Evolutionary conservation across 2,329 filamentous ascomycete species (phyloP), one percentile per base, ranked within the genome.

Genomic region (Thelonectria blattea): DNA sequence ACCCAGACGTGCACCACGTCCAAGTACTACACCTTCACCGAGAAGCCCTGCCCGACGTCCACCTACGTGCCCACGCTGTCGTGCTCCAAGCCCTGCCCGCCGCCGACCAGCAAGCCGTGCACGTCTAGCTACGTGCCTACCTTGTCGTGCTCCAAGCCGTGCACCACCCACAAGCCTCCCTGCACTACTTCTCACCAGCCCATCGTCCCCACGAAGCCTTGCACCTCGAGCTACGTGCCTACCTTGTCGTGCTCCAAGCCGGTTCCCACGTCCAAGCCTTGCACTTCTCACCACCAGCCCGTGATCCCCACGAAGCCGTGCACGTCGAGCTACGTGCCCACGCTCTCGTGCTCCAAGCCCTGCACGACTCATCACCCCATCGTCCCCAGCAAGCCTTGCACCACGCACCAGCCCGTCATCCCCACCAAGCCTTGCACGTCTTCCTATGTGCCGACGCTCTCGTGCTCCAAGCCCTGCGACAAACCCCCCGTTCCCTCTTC

Each of bases 381-480:
- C n/a, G 7, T 24, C 22, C 22, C 47, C n/a, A 49, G 24, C 30
- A 50, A 37, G 37, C 37, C 37, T 14, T 52, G 50, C 39, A 30
- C 27, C 5, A 4, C 50, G 20, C 4, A 34, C 18, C 32, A 18
- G 18, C 37, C 6, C 27, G 30, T 22, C n/a, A 20, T 10, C 8
- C 49, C 39, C 58, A 50, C 32, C 46, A 10, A 34, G 34, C 15
- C 51, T 43, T 9, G 57, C 47, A 8, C 43, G 47, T 12, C 17
- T 39, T 7, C n/a, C 51, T 43, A 45, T 39, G 20, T 53, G 34
- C 24, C 45, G 6, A 42, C 9, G 5, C 5, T 30, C 27, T 30
- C 27, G 27, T 30, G 27, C 27, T 50, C 57, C 65, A 10, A n/a
- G 17, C 46, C 34, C 34, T 30, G 27, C 27, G 9, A 30, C 5